These are phyloP conservation scores for Colletotrichum echinochloae DNA, from an alignment of 2,329 filamentous ascomycete species.

Conservation along the genomic window DNA sequence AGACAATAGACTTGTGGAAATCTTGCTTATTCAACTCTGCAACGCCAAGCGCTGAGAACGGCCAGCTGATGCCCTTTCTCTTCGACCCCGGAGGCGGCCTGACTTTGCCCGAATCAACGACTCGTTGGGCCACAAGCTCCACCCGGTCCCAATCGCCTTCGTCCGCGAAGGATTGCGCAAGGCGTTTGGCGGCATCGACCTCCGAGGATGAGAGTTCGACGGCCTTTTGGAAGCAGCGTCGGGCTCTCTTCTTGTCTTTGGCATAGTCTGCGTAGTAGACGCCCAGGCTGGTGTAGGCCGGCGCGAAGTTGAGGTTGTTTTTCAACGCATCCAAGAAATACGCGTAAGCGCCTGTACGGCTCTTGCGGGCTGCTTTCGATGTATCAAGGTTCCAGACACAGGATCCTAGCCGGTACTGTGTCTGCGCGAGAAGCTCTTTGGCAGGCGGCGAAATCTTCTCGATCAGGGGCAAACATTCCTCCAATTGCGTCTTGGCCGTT, in stretches of 20 bases:
- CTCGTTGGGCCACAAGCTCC: constrained; percentile 88
- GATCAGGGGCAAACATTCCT: constrained; percentile 75
- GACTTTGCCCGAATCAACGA: constrained; percentile 94
- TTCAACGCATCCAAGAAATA: constrained; percentile 87
- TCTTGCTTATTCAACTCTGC: constrained; percentile 96
- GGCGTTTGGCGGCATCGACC: constrained; percentile 85
- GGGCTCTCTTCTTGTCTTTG: constrained; percentile 85
- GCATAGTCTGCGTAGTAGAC: constrained; percentile 92
- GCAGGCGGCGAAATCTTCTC: constrained; percentile 69
- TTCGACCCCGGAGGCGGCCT: constrained; percentile 92
- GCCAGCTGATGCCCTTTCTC: constrained; percentile 94
- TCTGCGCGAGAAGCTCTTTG: constrained; percentile 83
- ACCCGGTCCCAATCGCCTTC: constrained; percentile 97
- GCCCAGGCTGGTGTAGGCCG: constrained; percentile 91
- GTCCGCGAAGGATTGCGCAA: constrained; percentile 88
- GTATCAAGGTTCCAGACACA: constrained; percentile 89
- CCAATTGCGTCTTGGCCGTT: constrained; percentile 75
- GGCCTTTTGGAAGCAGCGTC: constrained; percentile 96
- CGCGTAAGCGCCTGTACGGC: constrained; percentile 83
- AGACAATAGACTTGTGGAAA: constrained; percentile 87
- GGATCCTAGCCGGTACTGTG: constrained; percentile 86
- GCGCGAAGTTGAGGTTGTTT: constrained; percentile 87
- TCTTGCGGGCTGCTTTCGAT: constrained; percentile 79
- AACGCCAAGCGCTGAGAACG: constrained; percentile 91
- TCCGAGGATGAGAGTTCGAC: constrained; percentile 92